These are phyloP conservation scores for Plantago elongata DNA, from an alignment of 257 asterid genomes.

Conservation along the genomic window DNA sequence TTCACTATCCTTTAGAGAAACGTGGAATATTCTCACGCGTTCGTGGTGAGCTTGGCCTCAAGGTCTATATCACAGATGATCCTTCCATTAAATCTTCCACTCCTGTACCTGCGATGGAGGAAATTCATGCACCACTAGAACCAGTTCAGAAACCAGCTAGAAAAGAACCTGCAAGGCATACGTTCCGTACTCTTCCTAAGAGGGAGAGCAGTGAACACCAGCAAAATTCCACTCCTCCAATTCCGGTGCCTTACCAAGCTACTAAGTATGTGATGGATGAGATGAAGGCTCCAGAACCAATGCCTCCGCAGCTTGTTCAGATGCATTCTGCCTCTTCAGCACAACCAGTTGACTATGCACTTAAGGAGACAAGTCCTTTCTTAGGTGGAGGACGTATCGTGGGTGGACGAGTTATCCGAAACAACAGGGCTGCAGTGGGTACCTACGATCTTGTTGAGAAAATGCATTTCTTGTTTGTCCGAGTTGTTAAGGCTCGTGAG, in stretches of 20 bases:
- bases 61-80: slow-evolving; percentile 72
- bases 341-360: slow-evolving; percentile 72
- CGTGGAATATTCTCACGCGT: slow-evolving; percentile 81
- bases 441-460: slow-evolving; percentile 91
- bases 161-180: slow-evolving; percentile 52
- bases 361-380: slow-evolving; percentile 86
- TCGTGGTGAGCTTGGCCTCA: slow-evolving; percentile 81
- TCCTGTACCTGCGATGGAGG: slow-evolving; percentile 34
- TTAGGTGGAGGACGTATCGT: slow-evolving; percentile 87
- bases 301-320: slow-evolving; percentile 62
- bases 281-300: slow-evolving; percentile 74
- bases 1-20: slow-evolving; percentile 82
- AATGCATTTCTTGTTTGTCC: slow-evolving; percentile 79
- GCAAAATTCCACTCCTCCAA: slow-evolving; percentile 32
- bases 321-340: slow-evolving; percentile 59
- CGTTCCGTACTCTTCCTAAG: slow-evolving; percentile 73
- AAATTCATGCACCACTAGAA: slow-evolving; percentile 27
- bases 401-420: slow-evolving; percentile 76
- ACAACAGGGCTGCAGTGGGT: slow-evolving; percentile 44
- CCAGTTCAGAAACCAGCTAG: slow-evolving; percentile 17
- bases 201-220: slow-evolving; percentile 29
- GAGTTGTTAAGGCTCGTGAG: slow-evolving; percentile 92
- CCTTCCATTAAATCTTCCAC: slow-evolving; percentile 59
- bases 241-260: slow-evolving; percentile 35
- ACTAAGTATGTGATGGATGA: slow-evolving; percentile 49